Conservation (phyloP, 2,329 filamentous ascomycete genomes). For the Tympanopsis confertula region DNA sequence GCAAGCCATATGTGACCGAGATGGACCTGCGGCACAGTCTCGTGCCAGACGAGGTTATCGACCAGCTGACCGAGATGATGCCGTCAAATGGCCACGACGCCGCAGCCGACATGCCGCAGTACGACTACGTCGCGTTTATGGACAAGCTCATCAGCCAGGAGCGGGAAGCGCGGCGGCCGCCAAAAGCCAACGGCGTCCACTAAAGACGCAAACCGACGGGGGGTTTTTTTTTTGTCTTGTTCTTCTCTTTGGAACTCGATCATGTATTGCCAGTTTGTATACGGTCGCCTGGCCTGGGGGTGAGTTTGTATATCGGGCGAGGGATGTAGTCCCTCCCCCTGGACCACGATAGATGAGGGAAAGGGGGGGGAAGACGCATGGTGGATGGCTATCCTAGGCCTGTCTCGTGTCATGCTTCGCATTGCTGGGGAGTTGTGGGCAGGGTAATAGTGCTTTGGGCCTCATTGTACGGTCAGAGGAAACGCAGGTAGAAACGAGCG, state of each 20-base stretch:
- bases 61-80: constrained; percentile 79
- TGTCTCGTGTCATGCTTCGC: too few species aligned
- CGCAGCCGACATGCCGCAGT: constrained; percentile 60
- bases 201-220: constrained; percentile 3
- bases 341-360: too few species aligned
- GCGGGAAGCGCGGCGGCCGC: constrained; percentile 1
- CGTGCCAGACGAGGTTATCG: constrained; percentile 93
- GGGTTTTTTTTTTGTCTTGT: constrained; percentile 5
- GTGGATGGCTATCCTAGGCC: too few species aligned
- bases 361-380: too few species aligned
- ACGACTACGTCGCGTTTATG: constrained; percentile 97
- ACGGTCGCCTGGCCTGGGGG: too few species aligned
- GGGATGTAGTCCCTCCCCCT: too few species aligned
- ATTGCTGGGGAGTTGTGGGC: too few species aligned
- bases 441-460: too few species aligned
- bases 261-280: too few species aligned
- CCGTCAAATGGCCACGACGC: constrained; percentile 49
- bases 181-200: constrained; percentile 20
- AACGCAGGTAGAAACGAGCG: too few species aligned
- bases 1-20: constrained; percentile 97
- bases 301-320: too few species aligned
- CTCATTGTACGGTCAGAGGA: too few species aligned
- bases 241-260: neutral
- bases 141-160: constrained; percentile 56
- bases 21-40: constrained; percentile 90